phyloP scores from a whole-genome alignment of 345 rosid genomes.

The Turnera subulata region DNA sequence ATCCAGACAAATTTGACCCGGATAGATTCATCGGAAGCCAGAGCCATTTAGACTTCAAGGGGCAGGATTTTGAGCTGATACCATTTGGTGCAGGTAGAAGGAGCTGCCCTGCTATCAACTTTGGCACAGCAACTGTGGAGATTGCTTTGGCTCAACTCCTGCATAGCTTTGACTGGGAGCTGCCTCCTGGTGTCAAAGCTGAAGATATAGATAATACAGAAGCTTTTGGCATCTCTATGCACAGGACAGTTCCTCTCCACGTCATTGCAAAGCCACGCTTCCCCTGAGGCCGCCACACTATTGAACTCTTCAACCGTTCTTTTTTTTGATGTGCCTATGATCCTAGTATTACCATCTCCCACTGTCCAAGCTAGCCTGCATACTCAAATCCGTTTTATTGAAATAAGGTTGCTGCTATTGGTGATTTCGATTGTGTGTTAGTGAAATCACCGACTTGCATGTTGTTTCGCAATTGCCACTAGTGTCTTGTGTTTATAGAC shows the following conservation, averaged over 20 bases:
- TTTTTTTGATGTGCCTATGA: no score
- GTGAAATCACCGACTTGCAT: no score
- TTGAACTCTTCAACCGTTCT: no score
- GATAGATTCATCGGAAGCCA: slow-evolving; percentile 17
- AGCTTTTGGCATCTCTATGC: slow-evolving; percentile 27
- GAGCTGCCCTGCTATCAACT: slow-evolving; percentile 16
- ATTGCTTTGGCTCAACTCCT: slow-evolving; percentile 19
- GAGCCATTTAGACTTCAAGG: slow-evolving; percentile 16
- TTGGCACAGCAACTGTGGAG: slow-evolving; percentile 6
- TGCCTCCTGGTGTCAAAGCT: slow-evolving; percentile 17
- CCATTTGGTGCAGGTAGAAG: slow-evolving; percentile 25
- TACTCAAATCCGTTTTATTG: no score
- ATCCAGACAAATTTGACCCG: slow-evolving; percentile 14
- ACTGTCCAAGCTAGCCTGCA: no score
- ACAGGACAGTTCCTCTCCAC: slow-evolving; percentile 19
- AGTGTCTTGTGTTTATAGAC: no score
- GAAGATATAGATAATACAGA: slow-evolving; percentile 21
- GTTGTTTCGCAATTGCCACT: no score
- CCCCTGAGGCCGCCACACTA: not conserved
- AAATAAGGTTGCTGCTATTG: no score
- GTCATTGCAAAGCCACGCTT: slow-evolving; percentile 17
- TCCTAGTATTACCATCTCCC: no score
- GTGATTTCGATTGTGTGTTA: no score
- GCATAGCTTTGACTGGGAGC: slow-evolving; percentile 23
- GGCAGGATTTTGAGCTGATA: slow-evolving; percentile 16